These are phyloP conservation scores for Diaporthe citri DNA, from an alignment of 2,329 filamentous ascomycete species.

Conservation along the genomic window DNA sequence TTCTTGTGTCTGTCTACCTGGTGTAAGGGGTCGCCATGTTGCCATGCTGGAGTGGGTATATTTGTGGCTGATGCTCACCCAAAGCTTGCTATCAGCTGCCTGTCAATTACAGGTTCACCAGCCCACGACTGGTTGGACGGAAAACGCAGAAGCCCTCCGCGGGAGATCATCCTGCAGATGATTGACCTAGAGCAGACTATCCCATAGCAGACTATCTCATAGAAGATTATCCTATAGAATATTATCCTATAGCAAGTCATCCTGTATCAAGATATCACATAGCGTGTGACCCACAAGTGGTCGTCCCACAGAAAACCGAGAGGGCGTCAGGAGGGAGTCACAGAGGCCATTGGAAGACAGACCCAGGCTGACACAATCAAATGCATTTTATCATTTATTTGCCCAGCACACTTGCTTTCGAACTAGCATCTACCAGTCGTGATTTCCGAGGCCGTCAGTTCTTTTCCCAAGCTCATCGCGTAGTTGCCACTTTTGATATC, in stretches of 20 bases:
- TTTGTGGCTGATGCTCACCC: no score
- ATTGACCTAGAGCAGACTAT: not conserved
- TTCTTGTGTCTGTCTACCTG: not conserved
- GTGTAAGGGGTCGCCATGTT: no score
- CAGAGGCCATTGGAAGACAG: not conserved
- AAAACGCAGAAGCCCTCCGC: no score
- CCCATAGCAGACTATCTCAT: no score
- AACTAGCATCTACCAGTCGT: conserved; percentile 6
- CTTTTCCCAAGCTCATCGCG: not conserved
- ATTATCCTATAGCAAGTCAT: no score
- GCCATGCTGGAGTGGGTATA: no score
- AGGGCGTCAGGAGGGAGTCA: not conserved
- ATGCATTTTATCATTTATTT: not conserved
- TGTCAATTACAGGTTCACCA: no score
- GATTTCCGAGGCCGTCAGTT: not conserved
- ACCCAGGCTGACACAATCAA: not conserved
- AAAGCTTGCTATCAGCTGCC: no score
- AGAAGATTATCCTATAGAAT: not conserved
- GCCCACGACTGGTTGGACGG: no score
- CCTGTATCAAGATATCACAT: no score
- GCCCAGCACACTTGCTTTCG: conserved; percentile 1
- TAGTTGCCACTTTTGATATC: conserved; percentile 29
- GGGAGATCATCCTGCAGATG: no score
- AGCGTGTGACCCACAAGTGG: not conserved
- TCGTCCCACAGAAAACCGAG: not conserved